Evolutionary conservation across 306 rosid species (phyloP), one percentile per base, ranked within the genome.

Genomic region (Cucumis hystrix): DNA sequence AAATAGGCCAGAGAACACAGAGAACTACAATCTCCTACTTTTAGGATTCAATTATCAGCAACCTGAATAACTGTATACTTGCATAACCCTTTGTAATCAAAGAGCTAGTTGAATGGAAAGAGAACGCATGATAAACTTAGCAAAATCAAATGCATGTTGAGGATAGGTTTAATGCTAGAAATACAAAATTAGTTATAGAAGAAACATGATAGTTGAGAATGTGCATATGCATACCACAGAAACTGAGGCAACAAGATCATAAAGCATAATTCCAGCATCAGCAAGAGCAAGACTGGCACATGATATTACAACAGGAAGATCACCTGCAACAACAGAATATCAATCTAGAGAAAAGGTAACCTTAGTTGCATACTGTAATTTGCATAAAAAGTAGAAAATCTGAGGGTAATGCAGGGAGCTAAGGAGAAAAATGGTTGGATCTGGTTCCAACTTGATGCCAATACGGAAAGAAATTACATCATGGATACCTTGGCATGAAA

Each of bases 251-350:
- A 95, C 92, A 75, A 95, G 97, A 82, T 95, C 99, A 76, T 92
- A 89, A 90, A 92, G 90, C 96, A 91, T 86, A 84, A 92, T 92
- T 79, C 99, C 99, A 1, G 97, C 99, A 89, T 95, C 99, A 21
- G 97, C 98, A 78, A 92, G 87, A 77, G 98, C 99, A 86, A 95
- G 96, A 82, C 97, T 92, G 70, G 99, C 99, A 80, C 97, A 92
- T 54, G 99, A 92, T 85, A 95, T 92, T 56, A 92, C 83, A 64
- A 92, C 98, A 65, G 97, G 97, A 39, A 95, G 93, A 86, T 95
- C 97, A 85, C 97, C 97, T 95, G 84, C 79, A 52, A 66, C 64
- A 60, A 79, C 47, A 78, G 64, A 64, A 20, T 9, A 49, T 39
- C 55, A 57, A 71, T 47, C 59, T 21, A 37, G 20, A 18, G 52